Conservation (phyloP, 495 filamentous ascomycete genomes). For the Penicillium paradoxum region DNA sequence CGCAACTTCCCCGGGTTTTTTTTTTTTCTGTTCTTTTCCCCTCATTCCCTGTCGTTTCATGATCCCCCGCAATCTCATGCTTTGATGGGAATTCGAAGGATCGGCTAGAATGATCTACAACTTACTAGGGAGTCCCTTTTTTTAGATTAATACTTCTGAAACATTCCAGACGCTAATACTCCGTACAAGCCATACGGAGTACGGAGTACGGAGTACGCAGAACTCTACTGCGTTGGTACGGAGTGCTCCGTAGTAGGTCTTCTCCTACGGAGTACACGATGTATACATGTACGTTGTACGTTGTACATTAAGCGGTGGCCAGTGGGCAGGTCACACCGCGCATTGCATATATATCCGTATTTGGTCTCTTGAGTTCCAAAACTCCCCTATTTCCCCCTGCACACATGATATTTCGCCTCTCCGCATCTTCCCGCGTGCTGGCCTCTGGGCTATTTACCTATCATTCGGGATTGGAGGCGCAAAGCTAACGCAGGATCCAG, state of each 20-base stretch:
- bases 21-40: background rate
- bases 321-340: background rate
- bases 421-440: background rate
- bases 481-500: background rate
- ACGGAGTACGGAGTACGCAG: background rate
- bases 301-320: too few species aligned
- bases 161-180: background rate
- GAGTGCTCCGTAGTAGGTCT: too few species aligned
- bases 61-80: conserved; percentile 6
- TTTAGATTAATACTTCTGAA: background rate
- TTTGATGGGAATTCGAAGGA: background rate
- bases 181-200: background rate
- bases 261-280: too few species aligned
- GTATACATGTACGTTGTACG: too few species aligned
- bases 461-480: background rate
- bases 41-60: background rate
- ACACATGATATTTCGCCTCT: too few species aligned
- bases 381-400: too few species aligned
- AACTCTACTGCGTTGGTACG: too few species aligned
- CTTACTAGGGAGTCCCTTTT: background rate
- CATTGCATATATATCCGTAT: too few species aligned
- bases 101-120: background rate
- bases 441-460: background rate
- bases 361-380: too few species aligned
- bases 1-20: background rate